Base-by-base conservation (phyloP, 208 protist genomes). In the Trypanosoma melophagium region DNA sequence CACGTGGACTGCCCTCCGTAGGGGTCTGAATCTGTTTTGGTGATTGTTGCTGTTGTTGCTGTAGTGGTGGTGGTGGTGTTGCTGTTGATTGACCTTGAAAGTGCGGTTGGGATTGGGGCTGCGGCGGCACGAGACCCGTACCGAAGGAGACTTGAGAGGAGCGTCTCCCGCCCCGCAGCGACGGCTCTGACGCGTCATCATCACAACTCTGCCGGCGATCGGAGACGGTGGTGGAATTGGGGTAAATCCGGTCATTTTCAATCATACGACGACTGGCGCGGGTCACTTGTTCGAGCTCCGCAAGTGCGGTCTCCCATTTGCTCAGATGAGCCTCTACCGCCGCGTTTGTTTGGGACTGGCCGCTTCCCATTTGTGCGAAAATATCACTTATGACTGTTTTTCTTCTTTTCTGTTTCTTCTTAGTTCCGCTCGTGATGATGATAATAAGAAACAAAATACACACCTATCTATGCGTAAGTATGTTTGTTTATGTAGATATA, bases 121-220 rank as follows among this genome's bases (percentile, higher is more conserved):
- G 71, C 74, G 77, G 24, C 72, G 63, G 45, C 60, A 71, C 24
- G 24, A 70, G 62, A 21, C 61, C 22, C 31, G 59, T 77, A 61
- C 77, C 81, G 67, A 93, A 93, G 24, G 87, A 90, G 13, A 93
- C 84, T 19, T 89, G 83, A 9, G 84, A 93, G 13, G 82, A 89
- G 17, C 77, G 81, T 14, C 80, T 77, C 14, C n/a, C 44, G 5
- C 44, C 59, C 1, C 63, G 63, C n/a, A 63, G 14, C 25, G 71
- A 76, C 2, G 40, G 35, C 10, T 71, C 66, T 9, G 62, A 38
- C 3, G 2, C 56, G 38, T 74, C 80, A 25, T 83, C 80, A 14
- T 78, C 76, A 31, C 61, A 60, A 49, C 66, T 57, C 9, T 9
- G 44, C 12, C 22, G 47, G 2, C 55, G 60, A n/a, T 67, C 63